Base-by-base conservation (phyloP, 148 eudicot genomes). In the Beta vulgaris region DNA sequence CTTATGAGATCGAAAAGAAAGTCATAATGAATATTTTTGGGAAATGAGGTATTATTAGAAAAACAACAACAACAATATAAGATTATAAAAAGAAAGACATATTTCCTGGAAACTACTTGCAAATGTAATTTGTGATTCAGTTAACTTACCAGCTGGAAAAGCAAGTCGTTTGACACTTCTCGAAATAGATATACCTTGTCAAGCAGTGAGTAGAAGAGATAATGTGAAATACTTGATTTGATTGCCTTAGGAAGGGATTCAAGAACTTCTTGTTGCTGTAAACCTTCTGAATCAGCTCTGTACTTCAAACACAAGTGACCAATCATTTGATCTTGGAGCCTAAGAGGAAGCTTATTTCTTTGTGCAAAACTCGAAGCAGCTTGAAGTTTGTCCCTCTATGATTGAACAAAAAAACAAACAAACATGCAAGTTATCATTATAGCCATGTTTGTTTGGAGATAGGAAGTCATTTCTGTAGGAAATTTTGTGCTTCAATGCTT, bases 221-320 rank as follows among this genome's bases (percentile, higher is more conserved):
- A 83, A 71, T 86, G 89, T 58, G 93, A 84, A 78, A 93, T 89
- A 68, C 91, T 88, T 42, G 96, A 86, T 75, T 79, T 79, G 29
- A 93, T 93, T 26, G 98, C 96, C 79, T 88, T 93, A 40, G 98
- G 98, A 78, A 93, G 92, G 1, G 80, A 83, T 18, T 89, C 97
- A 48, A 91, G 90, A 72, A 79, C 81, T 75, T 91, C 93, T 76
- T 89, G 96, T 67, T 91, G 98, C 62, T 88, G 93, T 48, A 93
- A 78, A 63, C 98, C 96, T 87, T 93, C 98, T 10, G 98, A 85
- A 74, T 93, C 89, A 28, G 96, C 85, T 82, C 98, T 85, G 74
- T 79, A 81, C 74, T 82, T 93, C 79, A 93, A 77, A 74, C 87
- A 86, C 85, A 93, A 77, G 80, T 93, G 96, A 44, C 92, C 87